Conservation (phyloP, 192 early-diverging fungal genomes). For the Coemansia brasiliensis region DNA sequence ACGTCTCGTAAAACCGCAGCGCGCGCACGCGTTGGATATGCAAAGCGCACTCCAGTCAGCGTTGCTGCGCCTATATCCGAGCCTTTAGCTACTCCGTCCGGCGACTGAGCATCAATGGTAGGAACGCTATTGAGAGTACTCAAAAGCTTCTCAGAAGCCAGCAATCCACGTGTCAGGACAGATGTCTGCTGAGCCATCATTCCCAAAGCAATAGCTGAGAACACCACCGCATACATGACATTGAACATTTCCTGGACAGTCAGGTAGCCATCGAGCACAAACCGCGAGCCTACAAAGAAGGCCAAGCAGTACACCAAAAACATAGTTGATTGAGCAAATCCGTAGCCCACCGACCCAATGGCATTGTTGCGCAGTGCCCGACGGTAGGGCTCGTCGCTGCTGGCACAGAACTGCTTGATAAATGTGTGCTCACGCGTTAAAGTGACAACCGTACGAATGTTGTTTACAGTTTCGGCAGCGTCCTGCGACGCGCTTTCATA, state of each 20-base stretch:
- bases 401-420: conserved; percentile 61
- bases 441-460: conserved; percentile 84
- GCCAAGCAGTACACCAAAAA: conserved; percentile 75
- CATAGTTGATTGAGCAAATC: conserved; percentile 68
- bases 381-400: conserved; percentile 68
- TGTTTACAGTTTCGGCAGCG: conserved; percentile 80
- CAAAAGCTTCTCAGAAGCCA: conserved; percentile 73
- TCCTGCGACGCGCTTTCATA: conserved; percentile 80
- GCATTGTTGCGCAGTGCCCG: conserved; percentile 65
- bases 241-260: conserved; percentile 58
- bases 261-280: conserved; percentile 57
- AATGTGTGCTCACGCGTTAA: conserved; percentile 75
- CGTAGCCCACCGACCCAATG: conserved; percentile 70
- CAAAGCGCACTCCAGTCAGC: conserved; percentile 51
- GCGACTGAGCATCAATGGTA: conserved; percentile 57
- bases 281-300: conserved; percentile 71
- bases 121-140: conserved; percentile 70
- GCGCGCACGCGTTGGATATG: conserved; percentile 66
- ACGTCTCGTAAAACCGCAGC: conserved; percentile 65
- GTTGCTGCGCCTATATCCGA: conserved; percentile 23
- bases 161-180: conserved; percentile 74
- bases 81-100: conserved; percentile 40
- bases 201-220: conserved; percentile 66
- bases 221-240: conserved; percentile 78
- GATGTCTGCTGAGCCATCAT: conserved; percentile 70